These are phyloP conservation scores for Chiua virens DNA, from an alignment of 768 basidiomycete species.

Conservation along the genomic window DNA sequence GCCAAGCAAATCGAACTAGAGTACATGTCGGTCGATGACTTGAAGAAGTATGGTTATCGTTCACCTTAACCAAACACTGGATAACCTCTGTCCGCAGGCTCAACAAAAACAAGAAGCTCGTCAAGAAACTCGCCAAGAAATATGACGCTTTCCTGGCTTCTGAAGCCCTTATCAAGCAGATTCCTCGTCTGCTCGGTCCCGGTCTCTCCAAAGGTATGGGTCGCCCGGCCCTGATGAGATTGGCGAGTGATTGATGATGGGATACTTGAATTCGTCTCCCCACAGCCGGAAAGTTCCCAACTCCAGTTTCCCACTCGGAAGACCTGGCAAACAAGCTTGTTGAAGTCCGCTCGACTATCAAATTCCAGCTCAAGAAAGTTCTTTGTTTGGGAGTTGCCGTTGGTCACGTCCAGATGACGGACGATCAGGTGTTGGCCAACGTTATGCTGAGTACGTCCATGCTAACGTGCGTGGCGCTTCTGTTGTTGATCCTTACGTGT, in stretches of 20 bases:
- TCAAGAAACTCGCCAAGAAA: conserved; percentile 99
- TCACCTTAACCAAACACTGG: not conserved
- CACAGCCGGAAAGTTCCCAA: conserved; percentile 97
- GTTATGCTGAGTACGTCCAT: conserved; percentile 86
- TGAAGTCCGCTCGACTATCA: conserved; percentile 98
- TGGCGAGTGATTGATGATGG: not conserved
- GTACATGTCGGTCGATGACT: conserved; percentile 99
- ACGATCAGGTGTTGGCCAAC: conserved; percentile 95
- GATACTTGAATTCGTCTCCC: not conserved
- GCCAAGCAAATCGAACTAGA: conserved; percentile 97
- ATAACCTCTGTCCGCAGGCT: conserved; percentile 50
- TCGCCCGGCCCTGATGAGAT: not conserved
- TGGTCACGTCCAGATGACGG: conserved; percentile 95
- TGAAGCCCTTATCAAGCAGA: conserved; percentile 98
- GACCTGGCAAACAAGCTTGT: conserved; percentile 87
- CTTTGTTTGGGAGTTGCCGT: conserved; percentile 98
- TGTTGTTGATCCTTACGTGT: conserved; percentile 5
- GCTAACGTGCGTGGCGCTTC: not conserved
- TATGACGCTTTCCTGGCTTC: conserved; percentile 99
- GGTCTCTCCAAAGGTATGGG: conserved; percentile 93
- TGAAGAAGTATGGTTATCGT: conserved; percentile 81
- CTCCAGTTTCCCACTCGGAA: conserved; percentile 90
- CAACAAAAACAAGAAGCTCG: conserved; percentile 99
- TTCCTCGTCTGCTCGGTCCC: conserved; percentile 98
- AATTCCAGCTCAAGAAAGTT: conserved; percentile 99